Percentiles rank a stretch among this genome's conserved stretches.
These are phyloP conservation scores for Phytophthora constricta DNA, from an alignment of 352 stramenopile species.

Conservation along the genomic window DNA sequence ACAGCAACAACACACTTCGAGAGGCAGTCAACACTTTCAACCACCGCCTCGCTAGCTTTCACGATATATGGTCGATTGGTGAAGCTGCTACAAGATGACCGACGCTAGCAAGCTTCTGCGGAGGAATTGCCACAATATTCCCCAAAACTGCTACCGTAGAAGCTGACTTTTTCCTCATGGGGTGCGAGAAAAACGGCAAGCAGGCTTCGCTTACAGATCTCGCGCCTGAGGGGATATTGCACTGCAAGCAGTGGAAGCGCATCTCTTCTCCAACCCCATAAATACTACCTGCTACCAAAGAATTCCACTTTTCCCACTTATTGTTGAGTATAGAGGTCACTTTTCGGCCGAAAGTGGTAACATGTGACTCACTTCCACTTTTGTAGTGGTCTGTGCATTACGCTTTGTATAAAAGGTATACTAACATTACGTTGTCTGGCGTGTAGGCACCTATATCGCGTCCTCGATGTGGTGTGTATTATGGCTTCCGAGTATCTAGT, in stretches of 20 bases:
- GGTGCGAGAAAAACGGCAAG: slow-evolving; percentile 15
- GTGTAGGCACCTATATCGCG: no score
- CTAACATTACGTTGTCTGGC: no score
- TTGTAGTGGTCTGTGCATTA: neutral
- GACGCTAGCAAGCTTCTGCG: slow-evolving; percentile 11
- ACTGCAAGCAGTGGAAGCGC: neutral
- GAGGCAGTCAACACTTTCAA: neutral
- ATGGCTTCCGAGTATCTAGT: no score
- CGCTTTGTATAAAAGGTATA: no score
- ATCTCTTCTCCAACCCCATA: neutral
- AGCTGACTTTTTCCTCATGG: slow-evolving; percentile 13
- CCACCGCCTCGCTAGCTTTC: neutral
- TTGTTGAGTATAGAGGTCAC: neutral
- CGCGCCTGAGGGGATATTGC: neutral
- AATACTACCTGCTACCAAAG: no score
- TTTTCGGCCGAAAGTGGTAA: neutral
- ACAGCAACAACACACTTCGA: neutral
- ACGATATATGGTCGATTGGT: neutral
- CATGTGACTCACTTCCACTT: neutral
- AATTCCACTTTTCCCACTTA: neutral
- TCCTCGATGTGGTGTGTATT: no score
- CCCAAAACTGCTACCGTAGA: slow-evolving; percentile 22
- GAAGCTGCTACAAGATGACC: neutral
- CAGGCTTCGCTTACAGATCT: slow-evolving; percentile 4
- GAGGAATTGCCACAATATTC: slow-evolving; percentile 12